Conservation (phyloP, 2,329 filamentous ascomycete genomes). For the Macroventuria anomochaeta region DNA sequence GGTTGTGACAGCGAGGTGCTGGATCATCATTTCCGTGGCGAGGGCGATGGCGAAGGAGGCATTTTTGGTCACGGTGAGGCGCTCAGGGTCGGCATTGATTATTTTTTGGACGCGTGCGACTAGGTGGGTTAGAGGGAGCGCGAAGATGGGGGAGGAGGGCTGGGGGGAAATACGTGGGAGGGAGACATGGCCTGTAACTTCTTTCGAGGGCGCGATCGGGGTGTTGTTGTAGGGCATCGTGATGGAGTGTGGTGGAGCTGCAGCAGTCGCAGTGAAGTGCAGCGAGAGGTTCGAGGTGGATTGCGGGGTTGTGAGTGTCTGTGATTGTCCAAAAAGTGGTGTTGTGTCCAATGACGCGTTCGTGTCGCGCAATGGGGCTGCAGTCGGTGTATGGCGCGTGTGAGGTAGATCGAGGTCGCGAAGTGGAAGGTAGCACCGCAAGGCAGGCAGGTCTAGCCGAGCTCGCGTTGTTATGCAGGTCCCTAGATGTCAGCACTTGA, state of each 20-base stretch:
- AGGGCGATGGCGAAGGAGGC: conserved; percentile 93
- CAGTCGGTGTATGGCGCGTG: conserved; percentile 3
- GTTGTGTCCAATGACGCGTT: conserved; percentile 7
- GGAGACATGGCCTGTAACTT: conserved; percentile 83
- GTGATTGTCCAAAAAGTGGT: neutral
- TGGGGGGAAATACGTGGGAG: conserved; percentile 72
- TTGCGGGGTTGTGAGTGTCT: neutral
- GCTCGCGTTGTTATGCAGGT: neutral
- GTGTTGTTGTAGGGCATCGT: conserved; percentile 90
- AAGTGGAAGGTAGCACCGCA: neutral
- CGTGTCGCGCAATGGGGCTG: neutral
- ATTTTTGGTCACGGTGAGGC: conserved; percentile 86
- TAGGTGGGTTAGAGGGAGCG: conserved; percentile 51
- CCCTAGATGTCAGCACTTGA: conserved; percentile 7
- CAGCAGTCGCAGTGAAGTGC: neutral
- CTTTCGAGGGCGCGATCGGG: conserved; percentile 78
- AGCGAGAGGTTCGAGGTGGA: neutral
- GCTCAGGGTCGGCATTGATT: conserved; percentile 78
- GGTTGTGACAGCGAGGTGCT: conserved; percentile 83
- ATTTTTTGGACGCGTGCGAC: conserved; percentile 97
- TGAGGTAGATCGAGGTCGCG: conserved; percentile 3
- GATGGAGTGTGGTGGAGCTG: conserved; percentile 13
- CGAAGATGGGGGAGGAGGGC: neutral
- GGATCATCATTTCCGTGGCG: conserved; percentile 94
- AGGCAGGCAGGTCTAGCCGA: neutral